A percentile compares a stretch with the other conserved stretches of the same genome.
These are phyloP conservation scores for Pseudozyma hubeiensis DNA, from an alignment of 1,284 basidiomycete species.

Conservation along the genomic window DNA sequence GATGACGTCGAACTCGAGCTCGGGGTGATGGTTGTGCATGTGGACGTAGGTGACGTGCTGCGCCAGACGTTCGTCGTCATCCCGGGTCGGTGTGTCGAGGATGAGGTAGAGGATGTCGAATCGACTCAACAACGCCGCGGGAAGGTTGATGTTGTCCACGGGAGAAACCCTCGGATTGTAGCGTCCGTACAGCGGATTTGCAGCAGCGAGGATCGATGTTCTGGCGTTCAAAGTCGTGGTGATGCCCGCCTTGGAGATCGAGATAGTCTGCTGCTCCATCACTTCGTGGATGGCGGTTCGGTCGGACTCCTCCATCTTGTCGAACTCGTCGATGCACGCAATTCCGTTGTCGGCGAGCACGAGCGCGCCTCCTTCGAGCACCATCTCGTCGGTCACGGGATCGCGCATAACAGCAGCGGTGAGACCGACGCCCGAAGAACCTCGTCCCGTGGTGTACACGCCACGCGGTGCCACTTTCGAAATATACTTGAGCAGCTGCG, in stretches of 20 bases:
- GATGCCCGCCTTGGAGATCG: constrained; percentile 98
- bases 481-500: constrained; percentile 97
- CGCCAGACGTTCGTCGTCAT: constrained; percentile 94
- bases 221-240: constrained; percentile 98
- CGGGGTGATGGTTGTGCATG: constrained; percentile 91
- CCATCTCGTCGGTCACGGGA: constrained; percentile 99
- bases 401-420: constrained; percentile 99
- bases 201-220: constrained; percentile 96
- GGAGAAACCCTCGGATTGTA: constrained; percentile 98
- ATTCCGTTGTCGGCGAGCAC: constrained; percentile 99
- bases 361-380: constrained; percentile 96
- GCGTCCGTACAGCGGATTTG: constrained; percentile 96
- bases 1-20: constrained; percentile 77
- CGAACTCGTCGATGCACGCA: constrained; percentile 99
- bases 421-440: constrained; percentile 96
- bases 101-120: constrained; percentile 98
- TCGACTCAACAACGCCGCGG: constrained; percentile 92
- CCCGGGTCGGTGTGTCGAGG: constrained; percentile 91
- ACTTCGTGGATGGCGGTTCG: constrained; percentile 99
- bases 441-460: constrained; percentile 97
- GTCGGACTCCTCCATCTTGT: constrained; percentile 99
- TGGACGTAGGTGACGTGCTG: constrained; percentile 98
- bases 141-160: constrained; percentile 99
- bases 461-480: constrained; percentile 97
- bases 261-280: constrained; percentile 99